Conservation (phyloP, 768 basidiomycete species). For the Psilocybe subaeruginosa region DNA sequence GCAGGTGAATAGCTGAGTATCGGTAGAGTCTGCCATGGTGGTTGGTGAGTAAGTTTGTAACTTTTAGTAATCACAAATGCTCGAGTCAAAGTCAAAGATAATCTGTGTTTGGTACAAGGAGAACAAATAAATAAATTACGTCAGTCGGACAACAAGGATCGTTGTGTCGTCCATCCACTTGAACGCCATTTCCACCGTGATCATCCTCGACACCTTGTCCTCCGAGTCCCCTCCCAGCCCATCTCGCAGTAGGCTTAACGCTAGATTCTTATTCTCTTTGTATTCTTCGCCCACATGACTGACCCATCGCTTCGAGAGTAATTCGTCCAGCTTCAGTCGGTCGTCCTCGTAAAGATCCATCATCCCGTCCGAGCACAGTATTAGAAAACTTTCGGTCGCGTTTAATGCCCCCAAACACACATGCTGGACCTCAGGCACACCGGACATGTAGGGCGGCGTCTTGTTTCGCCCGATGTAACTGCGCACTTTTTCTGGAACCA, state of each 20-base stretch:
- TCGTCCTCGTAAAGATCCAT: slow-evolving; percentile 44
- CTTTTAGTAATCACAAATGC: slow-evolving; percentile 12
- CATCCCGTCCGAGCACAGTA: slow-evolving; percentile 58
- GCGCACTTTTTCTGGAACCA: slow-evolving; percentile 36
- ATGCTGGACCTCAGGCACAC: slow-evolving; percentile 45
- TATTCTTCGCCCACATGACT: slow-evolving; percentile 26
- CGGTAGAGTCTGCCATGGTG: slow-evolving; percentile 34
- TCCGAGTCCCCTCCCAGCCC: slow-evolving; percentile 45
- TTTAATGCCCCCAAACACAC: slow-evolving; percentile 30
- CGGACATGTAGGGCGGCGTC: slow-evolving; percentile 59
- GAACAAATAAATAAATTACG: slow-evolving; percentile 18
- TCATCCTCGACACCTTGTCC: slow-evolving; percentile 44
- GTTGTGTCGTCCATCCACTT: slow-evolving; percentile 67
- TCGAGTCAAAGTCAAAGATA: slow-evolving; percentile 11
- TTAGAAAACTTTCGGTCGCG: slow-evolving; percentile 34
- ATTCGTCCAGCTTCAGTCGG: slow-evolving; percentile 28
- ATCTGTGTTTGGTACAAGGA: slow-evolving; percentile 15
- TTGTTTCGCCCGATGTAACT: slow-evolving; percentile 46
- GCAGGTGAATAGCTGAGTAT: slow-evolving; percentile 73
- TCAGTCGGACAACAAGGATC: slow-evolving; percentile 41
- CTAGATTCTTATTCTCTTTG: slow-evolving; percentile 28
- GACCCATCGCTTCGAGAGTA: slow-evolving; percentile 40
- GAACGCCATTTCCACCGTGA: slow-evolving; percentile 50
- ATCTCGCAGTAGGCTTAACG: slow-evolving; percentile 44
- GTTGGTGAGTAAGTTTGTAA: slow-evolving; percentile 12